A percentile compares a stretch with the other conserved stretches of the same genome.
phyloP scores from a whole-genome alignment of 2,329 filamentous ascomycete genomes.

The Thielaviopsis euricoi region DNA sequence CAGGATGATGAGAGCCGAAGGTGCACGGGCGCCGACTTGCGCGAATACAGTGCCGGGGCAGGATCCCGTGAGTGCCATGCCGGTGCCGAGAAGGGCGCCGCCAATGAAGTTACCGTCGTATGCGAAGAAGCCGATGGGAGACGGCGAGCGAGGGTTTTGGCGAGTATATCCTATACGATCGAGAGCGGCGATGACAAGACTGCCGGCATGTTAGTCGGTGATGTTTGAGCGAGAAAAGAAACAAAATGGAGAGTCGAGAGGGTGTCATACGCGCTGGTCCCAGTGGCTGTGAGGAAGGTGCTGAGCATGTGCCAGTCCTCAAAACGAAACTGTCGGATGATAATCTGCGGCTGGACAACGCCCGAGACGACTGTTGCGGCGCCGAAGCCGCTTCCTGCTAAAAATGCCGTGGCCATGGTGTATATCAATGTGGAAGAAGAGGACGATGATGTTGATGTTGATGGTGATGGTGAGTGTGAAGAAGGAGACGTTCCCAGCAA shows the following conservation, averaged over 20 bases:
- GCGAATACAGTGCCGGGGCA: constrained; percentile 50
- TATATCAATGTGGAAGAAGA: not conserved
- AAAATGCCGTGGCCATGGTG: constrained; percentile 19
- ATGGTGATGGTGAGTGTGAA: not conserved
- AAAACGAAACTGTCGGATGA: constrained; percentile 43
- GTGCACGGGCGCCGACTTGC: constrained; percentile 38
- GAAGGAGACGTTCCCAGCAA: not conserved
- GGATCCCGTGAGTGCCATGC: constrained; percentile 48
- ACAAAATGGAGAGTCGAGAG: constrained; percentile 10
- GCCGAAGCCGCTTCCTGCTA: constrained; percentile 43
- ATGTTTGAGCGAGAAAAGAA: not conserved
- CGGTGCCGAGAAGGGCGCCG: constrained; percentile 43
- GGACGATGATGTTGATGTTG: not conserved
- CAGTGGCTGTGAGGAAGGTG: constrained; percentile 45
- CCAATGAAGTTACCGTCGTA: constrained; percentile 52
- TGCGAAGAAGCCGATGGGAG: constrained; percentile 34
- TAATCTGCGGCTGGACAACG: constrained; percentile 41
- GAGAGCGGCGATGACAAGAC: constrained; percentile 28
- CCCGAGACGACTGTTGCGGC: constrained; percentile 43
- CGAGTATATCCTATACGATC: constrained; percentile 26
- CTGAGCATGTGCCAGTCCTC: constrained; percentile 50
- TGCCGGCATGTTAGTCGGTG: constrained; percentile 15
- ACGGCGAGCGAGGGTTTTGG: constrained; percentile 31
- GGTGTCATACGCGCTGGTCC: constrained; percentile 38
- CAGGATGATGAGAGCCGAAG: constrained; percentile 34